Conservation (phyloP, 257 asterid species). For the Sherardia arvensis region DNA sequence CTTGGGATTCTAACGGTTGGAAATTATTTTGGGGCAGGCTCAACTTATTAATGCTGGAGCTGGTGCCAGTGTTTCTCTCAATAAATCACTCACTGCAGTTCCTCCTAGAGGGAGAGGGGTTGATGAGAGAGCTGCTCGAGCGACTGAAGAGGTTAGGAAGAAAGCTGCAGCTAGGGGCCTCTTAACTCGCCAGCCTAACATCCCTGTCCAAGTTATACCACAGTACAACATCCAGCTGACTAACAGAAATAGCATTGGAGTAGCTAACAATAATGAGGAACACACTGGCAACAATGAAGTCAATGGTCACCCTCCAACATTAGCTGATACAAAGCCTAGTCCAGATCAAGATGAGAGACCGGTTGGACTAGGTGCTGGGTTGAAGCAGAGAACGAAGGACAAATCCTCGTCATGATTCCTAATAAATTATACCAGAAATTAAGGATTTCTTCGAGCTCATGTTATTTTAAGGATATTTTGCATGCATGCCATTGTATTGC, state of each 20-base stretch:
- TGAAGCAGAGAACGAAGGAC: constrained; percentile 59
- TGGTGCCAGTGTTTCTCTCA: constrained; percentile 22
- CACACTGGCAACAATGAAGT: constrained; percentile 30
- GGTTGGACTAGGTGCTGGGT: constrained; percentile 66
- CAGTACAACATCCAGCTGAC: constrained; percentile 48
- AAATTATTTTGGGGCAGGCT: constrained; percentile 45
- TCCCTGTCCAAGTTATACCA: constrained; percentile 54
- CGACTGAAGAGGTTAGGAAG: constrained; percentile 76
- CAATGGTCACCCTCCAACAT: constrained; percentile 28
- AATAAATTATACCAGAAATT: too few species aligned
- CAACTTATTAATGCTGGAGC: constrained; percentile 60
- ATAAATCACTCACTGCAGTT: constrained; percentile 37
- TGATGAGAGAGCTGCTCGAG: constrained; percentile 82
- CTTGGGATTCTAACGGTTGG: background rate
- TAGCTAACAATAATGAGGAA: constrained; percentile 17
- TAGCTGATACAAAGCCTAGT: constrained; percentile 22
- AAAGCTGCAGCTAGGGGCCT: constrained; percentile 94
- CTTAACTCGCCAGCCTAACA: constrained; percentile 54
- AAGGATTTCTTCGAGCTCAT: background rate
- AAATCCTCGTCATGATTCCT: constrained; percentile 26
- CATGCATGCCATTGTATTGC: background rate
- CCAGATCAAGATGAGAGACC: constrained; percentile 39
- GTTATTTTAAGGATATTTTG: background rate
- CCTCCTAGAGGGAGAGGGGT: constrained; percentile 70
- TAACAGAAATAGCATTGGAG: constrained; percentile 33